These are phyloP conservation scores for Wickerhamomyces strasburgensis DNA, from an alignment of 805 yeast species.

Conservation along the genomic window DNA sequence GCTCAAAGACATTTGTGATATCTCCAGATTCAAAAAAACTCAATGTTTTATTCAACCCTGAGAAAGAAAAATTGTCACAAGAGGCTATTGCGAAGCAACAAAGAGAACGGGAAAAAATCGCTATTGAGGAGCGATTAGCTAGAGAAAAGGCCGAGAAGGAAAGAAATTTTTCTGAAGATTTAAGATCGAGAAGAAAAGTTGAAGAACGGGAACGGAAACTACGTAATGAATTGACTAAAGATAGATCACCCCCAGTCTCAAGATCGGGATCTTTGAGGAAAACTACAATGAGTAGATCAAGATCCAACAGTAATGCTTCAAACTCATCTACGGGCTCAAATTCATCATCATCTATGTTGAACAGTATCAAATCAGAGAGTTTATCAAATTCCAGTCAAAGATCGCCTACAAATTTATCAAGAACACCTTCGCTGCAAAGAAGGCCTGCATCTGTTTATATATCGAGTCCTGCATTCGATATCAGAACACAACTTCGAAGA, in stretches of 20 bases:
- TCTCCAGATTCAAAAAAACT: slow-evolving; percentile 9
- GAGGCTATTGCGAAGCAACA: slow-evolving; percentile 18
- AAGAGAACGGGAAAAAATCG: slow-evolving; percentile 14
- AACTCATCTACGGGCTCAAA: slow-evolving; percentile 5
- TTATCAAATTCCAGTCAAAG: slow-evolving; percentile 3
- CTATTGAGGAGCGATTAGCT: slow-evolving; percentile 11
- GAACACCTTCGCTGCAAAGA: slow-evolving; percentile 19
- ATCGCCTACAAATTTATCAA: slow-evolving; percentile 16
- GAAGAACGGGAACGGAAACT: slow-evolving; percentile 18
- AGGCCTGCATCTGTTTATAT: slow-evolving; percentile 21
- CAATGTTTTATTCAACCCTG: slow-evolving; percentile 16
- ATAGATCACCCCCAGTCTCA: slow-evolving; percentile 16
- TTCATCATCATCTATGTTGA: slow-evolving; percentile 16
- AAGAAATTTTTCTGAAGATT: slow-evolving; percentile 10
- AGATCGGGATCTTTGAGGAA: slow-evolving; percentile 11
- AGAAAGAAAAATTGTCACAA: slow-evolving; percentile 14
- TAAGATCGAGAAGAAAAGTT: slow-evolving; percentile 9
- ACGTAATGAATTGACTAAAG: slow-evolving; percentile 15
- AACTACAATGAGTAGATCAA: slow-evolving; percentile 7
- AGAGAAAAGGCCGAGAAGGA: slow-evolving; percentile 13
- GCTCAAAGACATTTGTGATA: too few relatives aligned
- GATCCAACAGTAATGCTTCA: slow-evolving; percentile 20
- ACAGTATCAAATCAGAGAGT: slow-evolving; percentile 8
- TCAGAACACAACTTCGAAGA: slow-evolving; percentile 23
- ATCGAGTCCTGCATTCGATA: slow-evolving; percentile 26